Evolutionary conservation across 768 basidiomycete genomes (phyloP).

Genomic region (Tylopilus subfusipes): DNA sequence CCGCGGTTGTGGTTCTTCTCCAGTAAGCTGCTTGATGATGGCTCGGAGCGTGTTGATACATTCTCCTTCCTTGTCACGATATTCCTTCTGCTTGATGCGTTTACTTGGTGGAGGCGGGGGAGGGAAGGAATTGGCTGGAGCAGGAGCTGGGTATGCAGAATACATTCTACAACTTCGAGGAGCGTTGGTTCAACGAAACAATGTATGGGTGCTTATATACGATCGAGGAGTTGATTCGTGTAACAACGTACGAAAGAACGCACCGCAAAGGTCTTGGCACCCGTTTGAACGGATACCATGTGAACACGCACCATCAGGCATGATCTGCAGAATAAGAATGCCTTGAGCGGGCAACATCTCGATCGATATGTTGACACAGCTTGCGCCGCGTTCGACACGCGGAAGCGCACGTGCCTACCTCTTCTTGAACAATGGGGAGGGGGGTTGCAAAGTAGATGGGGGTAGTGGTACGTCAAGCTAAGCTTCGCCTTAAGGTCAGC

Average conservation of each 20-base stretch:
- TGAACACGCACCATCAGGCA: background rate
- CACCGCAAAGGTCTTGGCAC: too few relatives aligned
- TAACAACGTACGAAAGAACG: background rate
- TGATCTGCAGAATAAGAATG: background rate
- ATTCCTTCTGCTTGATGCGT: slow-evolving; percentile 13
- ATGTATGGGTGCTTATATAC: background rate
- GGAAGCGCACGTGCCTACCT: background rate
- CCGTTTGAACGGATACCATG: background rate
- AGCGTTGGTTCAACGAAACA: background rate
- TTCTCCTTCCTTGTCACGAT: slow-evolving; percentile 23
- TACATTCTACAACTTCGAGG: background rate
- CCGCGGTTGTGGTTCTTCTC: slow-evolving; percentile 15
- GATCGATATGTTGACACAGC: too few relatives aligned
- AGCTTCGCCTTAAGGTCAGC: background rate
- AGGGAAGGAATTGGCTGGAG: background rate
- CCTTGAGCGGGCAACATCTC: too few relatives aligned
- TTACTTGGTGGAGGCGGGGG: slow-evolving; percentile 10
- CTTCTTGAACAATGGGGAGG: background rate
- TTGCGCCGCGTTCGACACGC: background rate
- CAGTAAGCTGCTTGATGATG: slow-evolving; percentile 17
- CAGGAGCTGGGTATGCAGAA: background rate
- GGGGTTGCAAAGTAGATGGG: background rate
- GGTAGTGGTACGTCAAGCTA: background rate
- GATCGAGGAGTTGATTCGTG: background rate
- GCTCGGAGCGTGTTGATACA: slow-evolving; percentile 13